Base-by-base conservation (phyloP, 1,139 yeast genomes). In the Yamadazyma kanchanaburiensis region DNA sequence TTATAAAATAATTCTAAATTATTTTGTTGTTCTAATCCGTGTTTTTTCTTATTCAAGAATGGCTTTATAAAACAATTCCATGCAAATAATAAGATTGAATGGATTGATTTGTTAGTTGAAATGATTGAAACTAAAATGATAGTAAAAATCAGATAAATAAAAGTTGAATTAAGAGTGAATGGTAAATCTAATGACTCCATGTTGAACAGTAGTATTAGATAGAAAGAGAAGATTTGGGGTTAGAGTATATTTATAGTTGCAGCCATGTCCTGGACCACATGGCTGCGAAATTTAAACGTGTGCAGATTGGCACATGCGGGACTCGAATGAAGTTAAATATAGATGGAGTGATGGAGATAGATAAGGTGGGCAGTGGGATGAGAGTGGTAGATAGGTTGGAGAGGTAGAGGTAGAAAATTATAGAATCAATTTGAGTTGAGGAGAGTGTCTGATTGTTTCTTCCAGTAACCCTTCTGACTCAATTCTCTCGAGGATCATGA, bases 61-160 rank as follows among this genome's bases (percentile, higher is more conserved):
- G 94, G 94, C 49, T 79, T 81, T 40, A 84, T 48, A 47, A 84
- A 84, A 48, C 94, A 84, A 22, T 41, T 68, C 71, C 72, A 68
- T 13, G 56, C 53, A 39, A 68, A 68, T n/a, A 62, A 56, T 24
- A 58, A 37, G 4, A 60, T 31, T 10, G 70, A 56, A 26, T 54
- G 56, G 28, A 56, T 32, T 17, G 57, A 51, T 18, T 53, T 51
- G 37, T 52, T 53, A 27, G 41, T 32, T 12, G 43, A 35, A 15
- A 48, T 29, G 3, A 49, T 27, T 5, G 43, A 34, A 17, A 47
- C 40, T 18, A 48, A 33, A n/a, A 43, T 26, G 24, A 51, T 11
- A 5, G 32, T 17, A n/a, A 30, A 12, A 12, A 32, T 19, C 13
- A 38, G 28, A 22, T 34, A 41, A 11, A 39, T 6, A 10, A 32